A percentile compares a stretch with the other conserved stretches of the same genome.
phyloP scores from a whole-genome alignment of 768 basidiomycete genomes.

The Dacryopinax primogenitus region DNA sequence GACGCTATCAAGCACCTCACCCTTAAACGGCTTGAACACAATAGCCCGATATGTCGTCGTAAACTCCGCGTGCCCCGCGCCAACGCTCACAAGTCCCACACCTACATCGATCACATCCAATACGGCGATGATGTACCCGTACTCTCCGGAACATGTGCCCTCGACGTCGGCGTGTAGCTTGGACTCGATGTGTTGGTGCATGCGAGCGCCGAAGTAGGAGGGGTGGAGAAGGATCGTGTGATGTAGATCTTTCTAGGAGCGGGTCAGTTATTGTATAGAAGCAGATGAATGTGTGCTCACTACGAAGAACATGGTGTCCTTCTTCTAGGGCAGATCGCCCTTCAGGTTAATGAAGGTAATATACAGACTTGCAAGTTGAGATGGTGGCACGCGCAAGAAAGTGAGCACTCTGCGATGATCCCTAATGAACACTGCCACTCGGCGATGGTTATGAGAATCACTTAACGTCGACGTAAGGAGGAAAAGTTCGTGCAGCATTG shows the following conservation, averaged over 20 bases:
- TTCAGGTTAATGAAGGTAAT: background rate
- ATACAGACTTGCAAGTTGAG: background rate
- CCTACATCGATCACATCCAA: conserved; percentile 84
- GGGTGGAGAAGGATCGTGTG: conserved; percentile 96
- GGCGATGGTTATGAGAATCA: too few species aligned
- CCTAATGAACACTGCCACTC: too few species aligned
- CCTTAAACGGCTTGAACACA: conserved; percentile 99
- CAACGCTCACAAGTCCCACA: conserved; percentile 80
- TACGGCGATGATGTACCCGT: conserved; percentile 89
- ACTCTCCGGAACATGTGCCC: conserved; percentile 89
- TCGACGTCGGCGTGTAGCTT: conserved; percentile 95
- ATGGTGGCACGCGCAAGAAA: too few species aligned
- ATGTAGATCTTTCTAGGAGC: conserved; percentile 77
- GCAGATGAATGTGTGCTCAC: background rate
- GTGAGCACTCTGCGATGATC: too few species aligned
- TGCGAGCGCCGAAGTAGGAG: conserved; percentile 93
- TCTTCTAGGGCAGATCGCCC: background rate
- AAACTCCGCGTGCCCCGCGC: conserved; percentile 93
- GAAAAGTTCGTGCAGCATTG: too few species aligned
- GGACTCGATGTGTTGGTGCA: conserved; percentile 82
- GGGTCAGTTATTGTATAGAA: background rate
- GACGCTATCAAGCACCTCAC: conserved; percentile 92
- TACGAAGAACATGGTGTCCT: background rate
- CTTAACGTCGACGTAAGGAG: too few species aligned
- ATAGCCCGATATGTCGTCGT: conserved; percentile 88